Conservation (phyloP, 2,329 filamentous ascomycete species). For the Stachybotrys chlorohalonatus region DNA sequence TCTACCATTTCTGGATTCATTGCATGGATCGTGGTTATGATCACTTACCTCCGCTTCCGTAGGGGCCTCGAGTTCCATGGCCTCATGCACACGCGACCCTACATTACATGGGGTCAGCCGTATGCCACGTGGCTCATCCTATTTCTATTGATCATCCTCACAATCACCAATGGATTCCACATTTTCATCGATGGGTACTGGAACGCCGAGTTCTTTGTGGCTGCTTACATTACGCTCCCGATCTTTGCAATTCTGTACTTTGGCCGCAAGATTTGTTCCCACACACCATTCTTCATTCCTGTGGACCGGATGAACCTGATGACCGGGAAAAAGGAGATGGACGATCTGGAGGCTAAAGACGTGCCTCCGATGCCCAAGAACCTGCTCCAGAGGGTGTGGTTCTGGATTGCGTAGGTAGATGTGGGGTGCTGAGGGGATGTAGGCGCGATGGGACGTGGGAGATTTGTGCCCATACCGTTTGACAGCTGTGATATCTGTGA, state of each 20-base stretch:
- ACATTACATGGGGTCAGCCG: conserved; percentile 44
- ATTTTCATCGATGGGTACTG: conserved; percentile 62
- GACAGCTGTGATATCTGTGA: too few species aligned
- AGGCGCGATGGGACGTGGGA: too few species aligned
- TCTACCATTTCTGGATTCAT: conserved; percentile 54
- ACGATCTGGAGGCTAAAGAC: conserved; percentile 43
- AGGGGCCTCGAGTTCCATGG: conserved; percentile 44
- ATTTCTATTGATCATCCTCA: conserved; percentile 49
- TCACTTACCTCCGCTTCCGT: conserved; percentile 52
- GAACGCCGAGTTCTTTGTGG: conserved; percentile 54
- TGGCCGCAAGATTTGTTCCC: conserved; percentile 46
- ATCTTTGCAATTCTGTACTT: conserved; percentile 52
- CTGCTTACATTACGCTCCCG: conserved; percentile 53
- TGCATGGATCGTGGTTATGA: conserved; percentile 49
- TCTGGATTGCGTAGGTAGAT: conserved; percentile 38
- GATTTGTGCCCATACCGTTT: too few species aligned
- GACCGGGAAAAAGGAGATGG: conserved; percentile 54
- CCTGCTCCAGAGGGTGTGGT: conserved; percentile 43
- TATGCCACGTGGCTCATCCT: conserved; percentile 57
- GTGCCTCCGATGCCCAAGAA: conserved; percentile 39
- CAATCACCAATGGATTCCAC: conserved; percentile 66
- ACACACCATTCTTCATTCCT: conserved; percentile 33
- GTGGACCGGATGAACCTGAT: conserved; percentile 43
- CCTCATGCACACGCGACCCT: conserved; percentile 41
- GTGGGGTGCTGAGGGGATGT: not conserved